Evolutionary conservation across 257 asterid genomes (phyloP).

Genomic region (Craterostigma plantagineum): DNA sequence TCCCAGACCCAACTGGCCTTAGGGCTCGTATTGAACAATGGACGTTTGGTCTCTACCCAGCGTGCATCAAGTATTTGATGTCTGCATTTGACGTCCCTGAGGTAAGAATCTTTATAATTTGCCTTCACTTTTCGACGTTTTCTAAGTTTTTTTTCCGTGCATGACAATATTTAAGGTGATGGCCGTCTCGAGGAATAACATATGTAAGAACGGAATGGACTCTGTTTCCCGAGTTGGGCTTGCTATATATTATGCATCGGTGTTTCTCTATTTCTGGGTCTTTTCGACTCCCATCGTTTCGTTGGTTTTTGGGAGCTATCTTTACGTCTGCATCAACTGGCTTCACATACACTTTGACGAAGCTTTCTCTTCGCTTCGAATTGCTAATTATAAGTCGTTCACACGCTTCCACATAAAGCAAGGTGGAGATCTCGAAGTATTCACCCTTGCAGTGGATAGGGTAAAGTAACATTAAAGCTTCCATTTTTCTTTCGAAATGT

Average conservation of each 20-base stretch:
- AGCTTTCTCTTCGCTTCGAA: constrained; percentile 95
- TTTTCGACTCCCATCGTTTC: constrained; percentile 95
- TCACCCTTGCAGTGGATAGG: constrained; percentile 94
- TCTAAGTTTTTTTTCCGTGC: too few species aligned
- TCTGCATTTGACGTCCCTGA: constrained; percentile 95
- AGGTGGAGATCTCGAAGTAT: constrained; percentile 76
- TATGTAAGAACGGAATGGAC: constrained; percentile 83
- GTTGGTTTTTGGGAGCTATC: constrained; percentile 87
- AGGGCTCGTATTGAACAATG: constrained; percentile 85
- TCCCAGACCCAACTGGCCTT: constrained; percentile 96
- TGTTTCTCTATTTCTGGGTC: constrained; percentile 96
- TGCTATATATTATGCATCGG: constrained; percentile 75
- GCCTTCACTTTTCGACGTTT: too few species aligned
- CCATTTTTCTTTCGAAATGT: not conserved
- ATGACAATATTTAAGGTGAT: constrained; percentile 43
- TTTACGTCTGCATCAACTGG: constrained; percentile 90
- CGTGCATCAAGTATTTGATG: constrained; percentile 94
- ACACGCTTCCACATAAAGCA: constrained; percentile 66
- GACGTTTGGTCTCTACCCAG: constrained; percentile 98
- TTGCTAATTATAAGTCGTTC: constrained; percentile 87
- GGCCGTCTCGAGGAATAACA: constrained; percentile 80
- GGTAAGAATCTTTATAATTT: constrained; percentile 19
- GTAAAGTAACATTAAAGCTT: constrained; percentile 14
- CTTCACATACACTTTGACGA: constrained; percentile 94
- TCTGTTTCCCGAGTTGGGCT: constrained; percentile 72